Percentiles rank a stretch among this genome's conserved stretches.
Conservation (phyloP, 495 filamentous ascomycete genomes). For the Platismatia glauca region DNA sequence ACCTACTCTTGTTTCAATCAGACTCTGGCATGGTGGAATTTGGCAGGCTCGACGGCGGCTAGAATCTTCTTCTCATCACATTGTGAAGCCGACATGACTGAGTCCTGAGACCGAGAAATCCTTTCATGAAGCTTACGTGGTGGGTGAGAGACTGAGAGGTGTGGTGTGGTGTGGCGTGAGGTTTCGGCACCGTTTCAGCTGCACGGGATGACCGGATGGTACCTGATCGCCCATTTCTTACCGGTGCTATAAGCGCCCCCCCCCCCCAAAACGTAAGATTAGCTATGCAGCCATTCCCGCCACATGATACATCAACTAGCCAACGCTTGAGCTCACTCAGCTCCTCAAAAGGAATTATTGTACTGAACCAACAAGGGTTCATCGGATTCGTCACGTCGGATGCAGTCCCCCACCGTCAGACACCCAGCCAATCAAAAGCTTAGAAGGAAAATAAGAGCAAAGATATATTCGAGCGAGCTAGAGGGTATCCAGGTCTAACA, state of each 20-base stretch:
- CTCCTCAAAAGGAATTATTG: too few species aligned
- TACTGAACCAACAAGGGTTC: background rate
- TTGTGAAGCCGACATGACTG: too few species aligned
- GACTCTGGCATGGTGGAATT: too few species aligned
- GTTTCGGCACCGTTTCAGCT: background rate
- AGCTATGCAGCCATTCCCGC: background rate
- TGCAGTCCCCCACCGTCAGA: background rate
- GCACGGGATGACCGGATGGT: background rate
- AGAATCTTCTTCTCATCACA: background rate
- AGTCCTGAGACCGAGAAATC: too few species aligned
- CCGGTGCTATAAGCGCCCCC: constrained; percentile 1
- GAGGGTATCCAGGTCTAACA: background rate
- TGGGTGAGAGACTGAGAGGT: too few species aligned
- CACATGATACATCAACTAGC: too few species aligned
- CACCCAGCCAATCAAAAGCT: background rate
- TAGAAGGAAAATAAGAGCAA: too few species aligned
- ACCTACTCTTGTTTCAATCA: too few species aligned
- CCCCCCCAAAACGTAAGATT: background rate
- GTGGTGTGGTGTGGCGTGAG: too few species aligned
- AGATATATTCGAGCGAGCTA: background rate
- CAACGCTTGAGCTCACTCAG: too few species aligned
- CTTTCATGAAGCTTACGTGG: too few species aligned
- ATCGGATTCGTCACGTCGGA: background rate
- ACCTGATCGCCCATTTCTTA: background rate
- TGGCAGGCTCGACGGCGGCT: background rate